Evolutionary conservation across 192 early-diverging fungal genomes (phyloP), one percentile per base, ranked within the genome.

Genomic region (Linnemannia zychae): DNA sequence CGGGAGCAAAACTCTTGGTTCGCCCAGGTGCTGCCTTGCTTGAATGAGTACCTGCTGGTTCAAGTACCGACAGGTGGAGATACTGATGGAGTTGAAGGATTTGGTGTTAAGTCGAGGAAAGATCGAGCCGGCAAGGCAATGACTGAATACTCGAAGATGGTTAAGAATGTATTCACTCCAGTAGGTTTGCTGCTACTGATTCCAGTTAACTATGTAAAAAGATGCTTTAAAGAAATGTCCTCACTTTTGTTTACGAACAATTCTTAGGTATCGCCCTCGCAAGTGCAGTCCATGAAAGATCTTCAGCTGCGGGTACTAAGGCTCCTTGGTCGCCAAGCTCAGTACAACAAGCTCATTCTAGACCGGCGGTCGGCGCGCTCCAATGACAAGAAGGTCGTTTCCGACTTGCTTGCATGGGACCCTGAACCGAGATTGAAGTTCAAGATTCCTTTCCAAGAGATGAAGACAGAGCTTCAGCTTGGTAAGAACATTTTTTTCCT

Each of bases 41-140:
- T 95, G 9, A 89, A 90, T 60, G 93, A 95, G 28, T 96, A 96
- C 67, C 87, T 95, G n/a, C 76, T 91, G 67, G 81, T 92, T 16
- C 90, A 91, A 33, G 71, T 91, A 2, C 67, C 83, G 22, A 49
- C 48, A 34, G 28, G 38, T 4, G 77, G 67, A 22, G 81, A 82
- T 46, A 20, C 28, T 38, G 76, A 75, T 71, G 76, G 71, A 70
- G 46, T 46, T 7, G 71, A 74, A 47, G 73, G 31, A 34, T 18
- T 47, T 6, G 17, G 28, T 18, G 0, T 60, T 24, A 81, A 76
- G 44, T 52, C 44, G 13, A 84, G 71, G 38, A 52, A 52, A 28
- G 74, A 71, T 44, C 17, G 52, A 18, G 17, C 57, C 2, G 16
- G 38, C 17, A 65, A 57, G 40, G 15, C 37, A 1, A 12, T 50